These are phyloP conservation scores for Astraeus odoratus DNA, from an alignment of 768 basidiomycete species.

Conservation along the genomic window DNA sequence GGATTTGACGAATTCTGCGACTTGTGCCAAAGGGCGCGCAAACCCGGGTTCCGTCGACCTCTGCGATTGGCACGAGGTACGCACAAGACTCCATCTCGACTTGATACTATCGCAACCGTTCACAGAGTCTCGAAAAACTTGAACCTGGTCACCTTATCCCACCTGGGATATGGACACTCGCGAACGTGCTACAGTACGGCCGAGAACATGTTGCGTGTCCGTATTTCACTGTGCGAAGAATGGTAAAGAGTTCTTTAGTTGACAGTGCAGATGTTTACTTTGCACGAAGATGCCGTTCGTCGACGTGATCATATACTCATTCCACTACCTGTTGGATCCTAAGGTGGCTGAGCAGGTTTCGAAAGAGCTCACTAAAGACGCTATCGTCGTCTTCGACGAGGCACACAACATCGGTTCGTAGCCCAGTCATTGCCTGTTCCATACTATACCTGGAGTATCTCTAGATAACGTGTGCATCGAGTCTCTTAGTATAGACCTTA, in stretches of 20 bases:
- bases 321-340: constrained; percentile 96
- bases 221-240: constrained; percentile 92
- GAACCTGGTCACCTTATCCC: constrained; percentile 81
- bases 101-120: constrained; percentile 1
- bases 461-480: constrained; percentile 98
- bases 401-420: constrained; percentile 93
- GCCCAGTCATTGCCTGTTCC: not conserved
- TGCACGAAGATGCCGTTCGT: constrained; percentile 83
- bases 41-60: constrained; percentile 88
- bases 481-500: constrained; percentile 94
- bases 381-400: constrained; percentile 98
- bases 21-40: constrained; percentile 74
- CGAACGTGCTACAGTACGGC: constrained; percentile 86
- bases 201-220: constrained; percentile 84
- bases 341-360: constrained; percentile 99
- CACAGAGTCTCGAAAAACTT: constrained; percentile 72
- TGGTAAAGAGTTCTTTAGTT: constrained; percentile 47
- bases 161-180: constrained; percentile 87
- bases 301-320: constrained; percentile 96
- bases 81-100: constrained; percentile 9
- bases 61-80: constrained; percentile 94
- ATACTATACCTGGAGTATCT: not conserved
- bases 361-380: constrained; percentile 94
- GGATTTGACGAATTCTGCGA: constrained; percentile 83
- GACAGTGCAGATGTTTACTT: not conserved